Conservation (phyloP, 176 grass and related monocot species). For the Avena atlantica region DNA sequence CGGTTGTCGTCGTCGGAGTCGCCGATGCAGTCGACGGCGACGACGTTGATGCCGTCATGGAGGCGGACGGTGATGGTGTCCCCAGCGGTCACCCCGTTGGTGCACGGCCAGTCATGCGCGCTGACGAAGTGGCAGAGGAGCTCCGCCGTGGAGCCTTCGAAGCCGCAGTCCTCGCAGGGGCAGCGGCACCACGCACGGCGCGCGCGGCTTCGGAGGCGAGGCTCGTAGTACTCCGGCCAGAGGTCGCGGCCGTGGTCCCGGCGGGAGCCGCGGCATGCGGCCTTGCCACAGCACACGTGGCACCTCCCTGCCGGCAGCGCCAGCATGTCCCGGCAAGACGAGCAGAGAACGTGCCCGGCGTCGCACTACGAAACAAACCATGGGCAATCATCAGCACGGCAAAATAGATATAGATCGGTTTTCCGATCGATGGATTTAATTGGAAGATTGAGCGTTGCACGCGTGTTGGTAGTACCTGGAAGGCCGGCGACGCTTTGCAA, state of each 20-base stretch:
- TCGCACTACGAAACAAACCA: conserved; percentile 20
- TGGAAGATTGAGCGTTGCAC: neutral
- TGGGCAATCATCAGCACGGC: neutral
- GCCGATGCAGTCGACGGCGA: neutral
- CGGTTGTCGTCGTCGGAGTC: neutral
- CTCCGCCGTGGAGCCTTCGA: neutral
- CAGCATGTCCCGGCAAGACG: conserved; percentile 8
- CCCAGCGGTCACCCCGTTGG: neutral
- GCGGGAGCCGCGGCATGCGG: neutral
- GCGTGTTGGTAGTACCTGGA: neutral
- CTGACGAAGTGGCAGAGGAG: conserved; percentile 29
- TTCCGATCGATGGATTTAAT: neutral
- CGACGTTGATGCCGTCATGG: conserved; percentile 30
- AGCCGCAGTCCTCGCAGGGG: neutral
- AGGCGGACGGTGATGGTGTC: conserved; percentile 1
- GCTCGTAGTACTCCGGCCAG: conserved; percentile 12
- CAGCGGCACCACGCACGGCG: conserved; percentile 6
- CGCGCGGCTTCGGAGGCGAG: neutral
- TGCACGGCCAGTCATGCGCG: conserved; percentile 3
- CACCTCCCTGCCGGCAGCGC: neutral
- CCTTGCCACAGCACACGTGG: conserved; percentile 20
- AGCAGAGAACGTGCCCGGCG: conserved; percentile 34
- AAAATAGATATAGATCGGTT: neutral
- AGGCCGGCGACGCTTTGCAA: neutral
- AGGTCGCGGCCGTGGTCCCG: conserved; percentile 2